These are phyloP conservation scores for Calycina herbarum DNA, from an alignment of 2,329 filamentous ascomycete genomes.

Conservation along the genomic window DNA sequence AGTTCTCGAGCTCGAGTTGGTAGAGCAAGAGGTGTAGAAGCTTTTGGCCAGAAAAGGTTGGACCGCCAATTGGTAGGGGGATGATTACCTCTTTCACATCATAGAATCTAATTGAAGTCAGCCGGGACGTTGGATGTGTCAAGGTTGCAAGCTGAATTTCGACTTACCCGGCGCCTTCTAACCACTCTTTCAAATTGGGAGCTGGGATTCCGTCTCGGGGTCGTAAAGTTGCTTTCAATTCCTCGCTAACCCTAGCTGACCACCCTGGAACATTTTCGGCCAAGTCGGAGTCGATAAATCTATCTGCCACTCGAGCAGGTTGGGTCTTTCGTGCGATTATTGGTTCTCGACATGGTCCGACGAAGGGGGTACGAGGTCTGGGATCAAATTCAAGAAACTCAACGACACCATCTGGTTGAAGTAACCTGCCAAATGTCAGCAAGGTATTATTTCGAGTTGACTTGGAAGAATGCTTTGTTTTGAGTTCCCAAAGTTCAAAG, in stretches of 20 bases:
- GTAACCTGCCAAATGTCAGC: slow-evolving; percentile 18
- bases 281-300: slow-evolving; percentile 31
- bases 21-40: slow-evolving; percentile 28
- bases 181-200: slow-evolving; percentile 33
- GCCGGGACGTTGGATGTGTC: background rate
- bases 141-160: background rate
- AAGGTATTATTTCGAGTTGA: background rate
- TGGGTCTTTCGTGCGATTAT: slow-evolving; percentile 24
- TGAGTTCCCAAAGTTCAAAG: too few species aligned
- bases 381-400: slow-evolving; percentile 37
- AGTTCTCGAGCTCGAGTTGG: slow-evolving; percentile 28
- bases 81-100: slow-evolving; percentile 34
- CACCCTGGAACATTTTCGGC: slow-evolving; percentile 31
- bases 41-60: slow-evolving; percentile 21
- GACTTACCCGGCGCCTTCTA: slow-evolving; percentile 35
- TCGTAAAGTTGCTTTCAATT: slow-evolving; percentile 30
- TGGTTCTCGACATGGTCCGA: slow-evolving; percentile 10
- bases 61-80: slow-evolving; percentile 31
- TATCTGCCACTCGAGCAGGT: slow-evolving; percentile 28
- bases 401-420: slow-evolving; percentile 36
- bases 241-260: slow-evolving; percentile 31
- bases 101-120: slow-evolving; percentile 31
- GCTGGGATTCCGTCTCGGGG: slow-evolving; percentile 34
- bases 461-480: background rate
- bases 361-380: slow-evolving; percentile 26